Evolutionary conservation across 306 rosid genomes (phyloP).

Genomic region (Cicer yamashitae): DNA sequence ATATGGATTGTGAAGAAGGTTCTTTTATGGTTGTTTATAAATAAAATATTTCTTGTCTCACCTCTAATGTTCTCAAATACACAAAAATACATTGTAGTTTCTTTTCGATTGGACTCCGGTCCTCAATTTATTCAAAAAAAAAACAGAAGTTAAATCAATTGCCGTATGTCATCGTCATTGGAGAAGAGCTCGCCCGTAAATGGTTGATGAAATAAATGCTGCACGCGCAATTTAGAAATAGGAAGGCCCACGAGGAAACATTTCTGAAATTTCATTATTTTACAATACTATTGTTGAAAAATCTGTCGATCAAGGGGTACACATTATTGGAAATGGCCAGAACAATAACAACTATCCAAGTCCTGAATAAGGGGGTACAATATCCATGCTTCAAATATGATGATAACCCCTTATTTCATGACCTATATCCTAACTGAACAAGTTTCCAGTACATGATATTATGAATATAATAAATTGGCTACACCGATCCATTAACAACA

Average conservation of each 20-base stretch:
- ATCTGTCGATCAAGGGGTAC: constrained; percentile 37
- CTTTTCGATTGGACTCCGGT: no score
- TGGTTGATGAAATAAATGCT: constrained; percentile 1
- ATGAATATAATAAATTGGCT: constrained; percentile 47
- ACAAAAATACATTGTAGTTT: no score
- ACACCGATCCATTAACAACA: constrained; percentile 49
- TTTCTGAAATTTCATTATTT: constrained; percentile 41
- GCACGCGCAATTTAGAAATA: neutral
- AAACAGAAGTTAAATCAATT: no score
- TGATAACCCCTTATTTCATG: constrained; percentile 27
- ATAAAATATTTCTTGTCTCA: no score
- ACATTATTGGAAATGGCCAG: constrained; percentile 45
- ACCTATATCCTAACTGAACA: constrained; percentile 45
- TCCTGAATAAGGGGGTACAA: constrained; percentile 22
- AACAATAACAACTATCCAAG: constrained; percentile 39
- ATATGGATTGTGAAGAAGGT: no score
- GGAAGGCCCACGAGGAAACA: neutral
- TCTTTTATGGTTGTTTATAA: no score
- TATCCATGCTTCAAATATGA: constrained; percentile 46
- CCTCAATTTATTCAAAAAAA: no score
- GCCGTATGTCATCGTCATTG: neutral
- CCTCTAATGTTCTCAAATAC: no score
- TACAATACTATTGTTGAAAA: constrained; percentile 26
- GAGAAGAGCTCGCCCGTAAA: neutral
- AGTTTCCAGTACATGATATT: constrained; percentile 39